Evolutionary conservation across 2,329 filamentous ascomycete genomes (phyloP).

Genomic region (Grosmannia penicillata): DNA sequence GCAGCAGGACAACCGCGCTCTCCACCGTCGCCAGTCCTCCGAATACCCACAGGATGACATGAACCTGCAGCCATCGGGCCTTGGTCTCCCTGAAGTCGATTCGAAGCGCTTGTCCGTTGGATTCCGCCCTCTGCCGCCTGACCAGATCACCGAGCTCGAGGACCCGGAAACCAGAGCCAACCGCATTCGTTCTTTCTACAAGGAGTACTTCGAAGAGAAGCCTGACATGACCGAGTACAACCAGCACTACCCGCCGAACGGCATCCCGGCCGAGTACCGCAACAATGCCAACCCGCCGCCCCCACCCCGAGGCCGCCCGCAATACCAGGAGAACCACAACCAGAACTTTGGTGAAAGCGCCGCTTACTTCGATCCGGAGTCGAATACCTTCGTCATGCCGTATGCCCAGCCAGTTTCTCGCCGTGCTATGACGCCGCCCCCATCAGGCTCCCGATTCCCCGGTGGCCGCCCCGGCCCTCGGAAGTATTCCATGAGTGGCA

Average conservation of each 20-base stretch:
- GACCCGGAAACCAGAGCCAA: slow-evolving; percentile 92
- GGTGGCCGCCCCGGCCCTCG: slow-evolving; percentile 21
- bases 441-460: slow-evolving; percentile 34
- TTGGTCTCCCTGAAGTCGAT: slow-evolving; percentile 40
- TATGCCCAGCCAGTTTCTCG: slow-evolving; percentile 76
- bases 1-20: slow-evolving; percentile 8
- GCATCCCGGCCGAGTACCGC: slow-evolving; percentile 4
- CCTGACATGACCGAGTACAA: slow-evolving; percentile 15
- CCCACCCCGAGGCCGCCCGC: slow-evolving; percentile 21
- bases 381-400: slow-evolving; percentile 60
- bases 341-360: slow-evolving; percentile 52
- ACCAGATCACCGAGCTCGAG: slow-evolving; percentile 64
- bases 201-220: slow-evolving; percentile 95
- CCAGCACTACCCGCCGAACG: slow-evolving; percentile 11
- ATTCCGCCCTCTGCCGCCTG: slow-evolving; percentile 74
- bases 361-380: slow-evolving; percentile 50
- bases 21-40: slow-evolving; percentile 14
- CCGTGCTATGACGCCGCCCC: slow-evolving; percentile 91
- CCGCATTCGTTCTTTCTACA: slow-evolving; percentile 96
- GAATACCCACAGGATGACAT: slow-evolving; percentile 13
- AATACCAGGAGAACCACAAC: slow-evolving; percentile 64
- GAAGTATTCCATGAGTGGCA: slow-evolving; percentile 32
- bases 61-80: slow-evolving; percentile 14
- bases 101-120: slow-evolving; percentile 50
- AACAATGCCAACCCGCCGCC: slow-evolving; percentile 2